phyloP scores from a whole-genome alignment of 495 filamentous ascomycete genomes.

The Podospora comata region DNA sequence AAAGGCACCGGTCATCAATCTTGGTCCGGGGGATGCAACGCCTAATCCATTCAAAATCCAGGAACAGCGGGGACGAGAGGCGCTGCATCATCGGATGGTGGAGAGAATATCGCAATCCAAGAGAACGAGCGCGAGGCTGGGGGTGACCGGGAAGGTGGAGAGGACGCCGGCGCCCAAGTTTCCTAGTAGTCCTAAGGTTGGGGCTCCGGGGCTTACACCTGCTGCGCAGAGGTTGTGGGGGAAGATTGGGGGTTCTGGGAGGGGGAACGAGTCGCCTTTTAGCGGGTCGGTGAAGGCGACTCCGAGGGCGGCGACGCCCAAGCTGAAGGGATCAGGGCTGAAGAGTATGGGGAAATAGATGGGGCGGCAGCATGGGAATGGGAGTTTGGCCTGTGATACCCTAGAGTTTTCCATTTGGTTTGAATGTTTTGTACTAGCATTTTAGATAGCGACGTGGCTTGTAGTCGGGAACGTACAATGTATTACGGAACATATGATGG shows the following conservation, averaged over 20 bases:
- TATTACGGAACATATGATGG: neutral
- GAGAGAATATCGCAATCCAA: slow-evolving; percentile 76
- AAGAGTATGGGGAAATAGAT: slow-evolving; percentile 24
- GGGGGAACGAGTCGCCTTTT: slow-evolving; percentile 49
- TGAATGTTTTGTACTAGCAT: too few relatives aligned
- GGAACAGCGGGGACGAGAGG: slow-evolving; percentile 73
- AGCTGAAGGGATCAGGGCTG: slow-evolving; percentile 29
- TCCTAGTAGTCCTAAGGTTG: slow-evolving; percentile 65
- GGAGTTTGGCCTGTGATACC: slow-evolving; percentile 20
- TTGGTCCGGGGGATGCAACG: slow-evolving; percentile 59
- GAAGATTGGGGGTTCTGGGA: slow-evolving; percentile 57
- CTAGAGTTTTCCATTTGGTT: slow-evolving; percentile 3
- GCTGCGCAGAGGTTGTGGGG: slow-evolving; percentile 76
- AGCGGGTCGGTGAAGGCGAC: slow-evolving; percentile 35
- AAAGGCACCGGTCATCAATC: slow-evolving; percentile 37
- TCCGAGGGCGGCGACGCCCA: slow-evolving; percentile 31
- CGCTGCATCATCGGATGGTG: slow-evolving; percentile 85
- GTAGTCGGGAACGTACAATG: too few relatives aligned
- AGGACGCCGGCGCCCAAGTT: slow-evolving; percentile 67
- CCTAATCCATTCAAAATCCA: slow-evolving; percentile 81
- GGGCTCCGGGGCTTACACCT: slow-evolving; percentile 61
- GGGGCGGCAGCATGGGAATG: neutral
- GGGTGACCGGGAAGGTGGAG: slow-evolving; percentile 55
- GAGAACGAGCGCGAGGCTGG: slow-evolving; percentile 47
- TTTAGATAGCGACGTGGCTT: too few relatives aligned